A percentile compares a stretch with the other conserved stretches of the same genome.
phyloP scores from a whole-genome alignment of 768 basidiomycete species.

The Tylopilus plumbeoviolaceoides region DNA sequence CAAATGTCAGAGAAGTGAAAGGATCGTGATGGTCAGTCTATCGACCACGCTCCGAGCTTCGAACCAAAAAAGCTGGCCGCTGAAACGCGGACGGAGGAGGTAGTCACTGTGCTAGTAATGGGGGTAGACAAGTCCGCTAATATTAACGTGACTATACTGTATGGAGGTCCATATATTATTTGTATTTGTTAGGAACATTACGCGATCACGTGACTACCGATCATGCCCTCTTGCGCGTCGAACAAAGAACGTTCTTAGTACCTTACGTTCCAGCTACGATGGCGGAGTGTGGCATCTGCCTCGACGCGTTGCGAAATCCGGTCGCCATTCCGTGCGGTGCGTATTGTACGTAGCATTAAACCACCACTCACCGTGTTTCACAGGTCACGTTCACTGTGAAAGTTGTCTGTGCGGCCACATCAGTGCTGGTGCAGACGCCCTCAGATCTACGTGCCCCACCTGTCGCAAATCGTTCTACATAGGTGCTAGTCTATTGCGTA shows the following conservation, averaged over 20 bases:
- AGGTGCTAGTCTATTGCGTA: conserved; percentile 35
- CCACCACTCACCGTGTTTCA: conserved; percentile 3
- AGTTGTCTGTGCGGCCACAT: conserved; percentile 46
- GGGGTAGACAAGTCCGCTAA: conserved; percentile 2
- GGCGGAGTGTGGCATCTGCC: conserved; percentile 59
- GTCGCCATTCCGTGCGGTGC: conserved; percentile 63
- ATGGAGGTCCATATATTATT: conserved; percentile 19
- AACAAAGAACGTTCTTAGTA: too few species aligned
- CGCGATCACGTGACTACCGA: conserved; percentile 27
- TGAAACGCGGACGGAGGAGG: conserved; percentile 4
- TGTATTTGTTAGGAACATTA: conserved; percentile 18
- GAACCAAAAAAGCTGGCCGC: conserved; percentile 1
- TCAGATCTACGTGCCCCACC: conserved; percentile 52
- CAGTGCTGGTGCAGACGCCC: conserved; percentile 26
- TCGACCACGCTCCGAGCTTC: conserved; percentile 14
- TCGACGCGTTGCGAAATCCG: conserved; percentile 50
- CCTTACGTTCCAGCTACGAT: conserved; percentile 27
- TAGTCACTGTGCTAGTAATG: conserved; percentile 6
- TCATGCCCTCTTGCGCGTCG: neutral
- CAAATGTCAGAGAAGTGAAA: conserved; percentile 23
- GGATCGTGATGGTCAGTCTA: conserved; percentile 22
- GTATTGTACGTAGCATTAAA: conserved; percentile 12
- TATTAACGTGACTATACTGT: conserved; percentile 2
- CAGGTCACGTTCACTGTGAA: conserved; percentile 66
- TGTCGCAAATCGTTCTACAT: conserved; percentile 55